Evolutionary conservation across 176 grass and related monocot species (phyloP), one percentile per base, ranked within the genome.

Genomic region (Ensete ventricosum): DNA sequence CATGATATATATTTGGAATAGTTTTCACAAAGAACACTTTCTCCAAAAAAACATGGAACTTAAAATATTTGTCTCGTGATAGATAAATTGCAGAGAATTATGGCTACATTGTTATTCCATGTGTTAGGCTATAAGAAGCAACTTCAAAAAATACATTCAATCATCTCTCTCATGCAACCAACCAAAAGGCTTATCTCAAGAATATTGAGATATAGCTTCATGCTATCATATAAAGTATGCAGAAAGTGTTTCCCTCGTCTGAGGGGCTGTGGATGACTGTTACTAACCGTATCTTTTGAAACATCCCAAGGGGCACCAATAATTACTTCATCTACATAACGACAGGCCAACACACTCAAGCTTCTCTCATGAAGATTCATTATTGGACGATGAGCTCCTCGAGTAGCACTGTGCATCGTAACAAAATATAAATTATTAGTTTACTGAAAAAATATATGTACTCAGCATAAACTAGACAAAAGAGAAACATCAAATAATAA

Each of bases 311-410:
- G 93, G 54, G 93, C 90, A 2, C 93, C 93, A 69, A 97, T 97
- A 66, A 97, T 97, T 74, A 97, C 90, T 88, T 97, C 94, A 26
- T 97, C 94, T 43, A 97, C 94, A 80, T 97, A 97, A 55, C 90
- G 88, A 67, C 90, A 97, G 12, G 90, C 84, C 85, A 97, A 90
- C 2, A 91, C 94, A 84, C 94, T 89, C 67, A 97, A 90, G 79
- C 85, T 88, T 55, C 94, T 86, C 75, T 97, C 93, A 75, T 97
- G 93, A 73, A 97, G 89, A 74, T 97, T 87, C 93, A 93, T 90
- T 65, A 97, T 80, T 79, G 90, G 85, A 75, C 50, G 50, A 77
- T 74, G 80, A 4, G 83, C 87, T 87, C 85, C 90, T 82, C 82
- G 34, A 51, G 67, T 88, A 58, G 92, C 88, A 81, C 94, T 97